phyloP scores from a whole-genome alignment of 225 moss, liverwort and hornwort genomes.

The Sphagnum contortum region DNA sequence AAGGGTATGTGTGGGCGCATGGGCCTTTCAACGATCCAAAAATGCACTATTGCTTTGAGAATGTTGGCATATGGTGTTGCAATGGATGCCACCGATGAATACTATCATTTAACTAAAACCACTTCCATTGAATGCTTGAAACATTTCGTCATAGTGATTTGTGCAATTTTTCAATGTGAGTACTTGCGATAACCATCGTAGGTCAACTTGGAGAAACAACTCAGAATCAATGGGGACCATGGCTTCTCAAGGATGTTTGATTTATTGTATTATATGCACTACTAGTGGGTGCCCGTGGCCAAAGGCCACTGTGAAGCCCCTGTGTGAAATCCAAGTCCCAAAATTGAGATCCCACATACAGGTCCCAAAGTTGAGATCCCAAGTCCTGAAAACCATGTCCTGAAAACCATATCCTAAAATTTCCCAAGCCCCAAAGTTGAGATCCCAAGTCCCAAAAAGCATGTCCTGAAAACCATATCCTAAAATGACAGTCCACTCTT shows the following conservation, averaged over 20 bases:
- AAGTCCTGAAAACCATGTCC: too few species aligned
- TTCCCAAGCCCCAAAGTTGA: too few species aligned
- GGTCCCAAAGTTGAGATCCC: too few species aligned
- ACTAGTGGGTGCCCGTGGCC: too few species aligned
- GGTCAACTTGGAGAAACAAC: not conserved
- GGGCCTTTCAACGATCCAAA: constrained; percentile 2
- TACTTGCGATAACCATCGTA: not conserved
- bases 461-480: too few species aligned
- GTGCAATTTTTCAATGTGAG: not conserved
- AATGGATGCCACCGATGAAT: constrained; percentile 2
- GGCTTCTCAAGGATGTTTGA: not conserved
- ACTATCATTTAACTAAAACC: not conserved
- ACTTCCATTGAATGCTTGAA: not conserved
- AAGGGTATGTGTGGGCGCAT: not conserved
- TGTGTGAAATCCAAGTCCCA: too few species aligned
- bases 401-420: too few species aligned
- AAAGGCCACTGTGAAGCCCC: too few species aligned
- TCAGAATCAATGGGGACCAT: not conserved
- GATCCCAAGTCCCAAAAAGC: too few species aligned
- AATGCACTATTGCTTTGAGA: constrained; percentile 4
- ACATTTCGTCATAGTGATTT: not conserved
- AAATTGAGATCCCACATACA: too few species aligned
- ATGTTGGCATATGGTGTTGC: constrained; percentile 5
- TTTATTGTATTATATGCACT: constrained; percentile 4
- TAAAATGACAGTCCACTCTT: too few species aligned